A percentile compares a stretch with the other conserved stretches of the same genome.
Conservation (phyloP, 352 stramenopile species). For the Phytophthora sojae region DNA sequence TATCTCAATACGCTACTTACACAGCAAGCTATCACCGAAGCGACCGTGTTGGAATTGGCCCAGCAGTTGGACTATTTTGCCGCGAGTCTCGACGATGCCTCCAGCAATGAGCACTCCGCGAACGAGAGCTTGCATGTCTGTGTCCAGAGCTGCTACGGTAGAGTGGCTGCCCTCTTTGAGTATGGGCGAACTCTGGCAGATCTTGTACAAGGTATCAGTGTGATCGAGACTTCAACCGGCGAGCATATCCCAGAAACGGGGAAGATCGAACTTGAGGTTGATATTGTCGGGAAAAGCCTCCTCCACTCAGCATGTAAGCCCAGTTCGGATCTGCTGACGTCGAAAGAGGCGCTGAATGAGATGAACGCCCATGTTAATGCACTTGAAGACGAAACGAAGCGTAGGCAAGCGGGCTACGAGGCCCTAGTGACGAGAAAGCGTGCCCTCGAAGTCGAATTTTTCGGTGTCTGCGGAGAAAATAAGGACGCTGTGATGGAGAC, state of each 20-base stretch:
- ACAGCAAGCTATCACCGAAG: constrained; percentile 44
- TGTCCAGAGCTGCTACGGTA: constrained; percentile 49
- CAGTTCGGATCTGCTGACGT: constrained; percentile 14
- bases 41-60: constrained; percentile 49
- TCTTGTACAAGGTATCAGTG: constrained; percentile 60
- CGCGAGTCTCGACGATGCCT: constrained; percentile 32
- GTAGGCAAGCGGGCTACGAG: constrained; percentile 20
- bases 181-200: constrained; percentile 49
- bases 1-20: constrained; percentile 46
- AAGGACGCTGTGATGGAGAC: constrained; percentile 27
- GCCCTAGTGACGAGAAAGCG: constrained; percentile 17
- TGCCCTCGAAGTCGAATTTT: constrained; percentile 17
- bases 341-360: constrained; percentile 17
- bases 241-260: constrained; percentile 16
- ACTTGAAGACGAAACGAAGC: constrained; percentile 34
- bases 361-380: constrained; percentile 7
- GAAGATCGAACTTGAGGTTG: constrained; percentile 54
- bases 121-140: constrained; percentile 38
- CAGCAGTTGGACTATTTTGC: constrained; percentile 64
- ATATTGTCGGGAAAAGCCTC: constrained; percentile 43
- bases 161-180: constrained; percentile 46
- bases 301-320: constrained; percentile 34
- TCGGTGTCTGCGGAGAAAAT: constrained; percentile 22
- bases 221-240: constrained; percentile 54
- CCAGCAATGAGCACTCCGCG: neutral